These are phyloP conservation scores for Magnusiomyces sp. DNA, from an alignment of 1,139 yeast genomes.

Conservation along the genomic window DNA sequence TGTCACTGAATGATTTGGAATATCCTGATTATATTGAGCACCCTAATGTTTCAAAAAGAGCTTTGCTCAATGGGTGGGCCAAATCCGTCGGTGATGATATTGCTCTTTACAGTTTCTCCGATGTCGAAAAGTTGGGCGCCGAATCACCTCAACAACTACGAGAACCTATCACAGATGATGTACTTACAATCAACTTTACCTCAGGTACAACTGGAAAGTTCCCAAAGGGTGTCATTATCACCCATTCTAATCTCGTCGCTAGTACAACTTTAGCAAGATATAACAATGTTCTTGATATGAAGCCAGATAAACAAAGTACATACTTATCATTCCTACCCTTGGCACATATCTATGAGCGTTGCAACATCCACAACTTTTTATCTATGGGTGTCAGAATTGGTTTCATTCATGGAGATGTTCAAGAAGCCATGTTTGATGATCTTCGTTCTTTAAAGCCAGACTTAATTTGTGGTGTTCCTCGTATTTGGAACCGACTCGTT, in stretches of 20 bases:
- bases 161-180: constrained; percentile 47
- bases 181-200: constrained; percentile 64
- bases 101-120: constrained; percentile 40
- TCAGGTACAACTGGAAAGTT: constrained; percentile 64
- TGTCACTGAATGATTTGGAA: constrained; percentile 24
- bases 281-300: constrained; percentile 18
- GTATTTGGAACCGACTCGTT: constrained; percentile 57
- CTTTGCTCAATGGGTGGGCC: constrained; percentile 31
- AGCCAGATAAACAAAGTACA: constrained; percentile 22
- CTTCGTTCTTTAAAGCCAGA: constrained; percentile 48
- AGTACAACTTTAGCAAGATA: constrained; percentile 34
- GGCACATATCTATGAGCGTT: constrained; percentile 62
- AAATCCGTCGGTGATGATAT: constrained; percentile 26
- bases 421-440: constrained; percentile 44
- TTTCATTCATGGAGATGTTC: constrained; percentile 40
- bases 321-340: constrained; percentile 46
- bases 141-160: constrained; percentile 38
- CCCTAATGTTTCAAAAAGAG: constrained; percentile 24
- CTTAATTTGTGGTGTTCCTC: constrained; percentile 51
- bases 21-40: constrained; percentile 6
- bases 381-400: constrained; percentile 34
- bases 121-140: constrained; percentile 49
- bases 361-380: constrained; percentile 20
- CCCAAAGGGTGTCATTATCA: constrained; percentile 66
- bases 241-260: constrained; percentile 47